phyloP scores from a whole-genome alignment of 306 rosid species.

The Senna siamea region DNA sequence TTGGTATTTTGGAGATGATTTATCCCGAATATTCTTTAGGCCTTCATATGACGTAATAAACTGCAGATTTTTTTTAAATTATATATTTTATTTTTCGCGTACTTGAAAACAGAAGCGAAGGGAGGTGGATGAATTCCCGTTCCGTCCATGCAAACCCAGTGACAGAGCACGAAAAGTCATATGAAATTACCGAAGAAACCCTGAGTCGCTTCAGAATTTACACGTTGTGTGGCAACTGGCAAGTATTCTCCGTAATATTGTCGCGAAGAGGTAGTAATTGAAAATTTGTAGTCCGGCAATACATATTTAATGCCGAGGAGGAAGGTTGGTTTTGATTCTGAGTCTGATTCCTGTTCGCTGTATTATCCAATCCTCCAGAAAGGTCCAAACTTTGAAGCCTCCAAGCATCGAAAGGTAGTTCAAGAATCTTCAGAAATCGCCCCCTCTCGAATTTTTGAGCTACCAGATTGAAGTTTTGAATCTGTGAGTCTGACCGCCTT shows the following conservation, averaged over 20 bases:
- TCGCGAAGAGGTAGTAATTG: constrained; percentile 25
- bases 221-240: not conserved
- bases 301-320: constrained; percentile 46
- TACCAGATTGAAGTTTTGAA: constrained; percentile 44
- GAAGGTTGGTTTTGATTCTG: not conserved
- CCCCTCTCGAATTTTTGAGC: constrained; percentile 36
- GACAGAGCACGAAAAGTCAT: not conserved
- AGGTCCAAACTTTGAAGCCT: constrained; percentile 46
- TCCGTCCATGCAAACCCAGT: not conserved
- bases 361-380: constrained; percentile 40
- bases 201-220: not conserved
- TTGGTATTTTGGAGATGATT: not conserved
- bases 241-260: constrained; percentile 38
- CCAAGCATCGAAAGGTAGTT: constrained; percentile 26
- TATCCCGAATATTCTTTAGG: constrained; percentile 7
- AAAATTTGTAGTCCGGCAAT: constrained; percentile 33
- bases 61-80: not conserved
- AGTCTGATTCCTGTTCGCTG: constrained; percentile 18
- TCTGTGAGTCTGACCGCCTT: constrained; percentile 46
- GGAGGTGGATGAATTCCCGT: constrained; percentile 31
- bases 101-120: not conserved
- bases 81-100: not conserved
- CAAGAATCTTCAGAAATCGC: constrained; percentile 23
- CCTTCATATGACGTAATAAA: not conserved
- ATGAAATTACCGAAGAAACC: constrained; percentile 39